Evolutionary conservation across 192 early-diverging fungal genomes (phyloP), one percentile per base, ranked within the genome.

Genomic region (Backusella luteola): DNA sequence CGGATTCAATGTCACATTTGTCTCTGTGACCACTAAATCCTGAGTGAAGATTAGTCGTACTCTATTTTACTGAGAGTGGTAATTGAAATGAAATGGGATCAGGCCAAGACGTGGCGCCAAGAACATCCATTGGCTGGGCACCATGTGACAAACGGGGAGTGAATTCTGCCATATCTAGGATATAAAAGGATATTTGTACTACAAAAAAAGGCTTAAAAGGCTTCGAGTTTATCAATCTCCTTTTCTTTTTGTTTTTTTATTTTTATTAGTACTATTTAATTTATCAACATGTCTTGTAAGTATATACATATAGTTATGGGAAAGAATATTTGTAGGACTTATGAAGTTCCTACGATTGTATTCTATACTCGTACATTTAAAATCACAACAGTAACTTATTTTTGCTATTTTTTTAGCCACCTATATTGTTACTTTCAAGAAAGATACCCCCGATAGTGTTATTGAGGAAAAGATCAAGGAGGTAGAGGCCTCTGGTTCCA

Each of bases 341-440:
- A 9, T 35, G 29, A 11, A 7, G 6, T 35, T 68, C 7, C 34
- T 73, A 5, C 29, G 19, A 15, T 73, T 73, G n/a, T 42, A 8
- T 73, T 73, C 52, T 32, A 29, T 34, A n/a, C 19, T 42, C 14
- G 12, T 32, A 32, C 23, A 23, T 35, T 29, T 73, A 46, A 11
- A 23, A 35, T 23, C 53, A 15, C n/a, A 39, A 6, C 34, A 53
- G 35, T 68, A 32, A 68, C 23, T 11, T 34, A 34, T 69, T 34
- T 4, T 38, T 34, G 1, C 29, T 23, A 44, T 66, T 9, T 63
- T 26, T 26, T 21, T 34, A 79, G 78, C 46, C 69, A 56, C 80
- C n/a, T 79, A 76, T 36, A 83, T 83, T 39, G 81, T 83, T 42
- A 79, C 77, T 38, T 83, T 83, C 77, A 83, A 83, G 36, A 76